Conservation (phyloP, 2,329 filamentous ascomycete genomes). For the Microcyclosporella mali region DNA sequence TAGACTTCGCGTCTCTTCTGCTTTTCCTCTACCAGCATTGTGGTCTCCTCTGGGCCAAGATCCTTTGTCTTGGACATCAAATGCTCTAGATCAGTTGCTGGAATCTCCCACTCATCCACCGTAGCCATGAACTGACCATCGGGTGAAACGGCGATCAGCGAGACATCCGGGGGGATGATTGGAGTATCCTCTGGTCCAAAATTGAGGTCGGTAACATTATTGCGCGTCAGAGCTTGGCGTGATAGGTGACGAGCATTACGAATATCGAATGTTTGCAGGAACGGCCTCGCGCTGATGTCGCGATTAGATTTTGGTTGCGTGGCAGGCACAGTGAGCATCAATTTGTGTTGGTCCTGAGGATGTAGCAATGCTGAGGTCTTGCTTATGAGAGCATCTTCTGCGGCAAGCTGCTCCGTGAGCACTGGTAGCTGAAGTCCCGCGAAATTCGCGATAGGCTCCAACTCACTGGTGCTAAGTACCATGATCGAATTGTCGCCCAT, state of each 20-base stretch:
- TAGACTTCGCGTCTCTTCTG: slow-evolving; percentile 61
- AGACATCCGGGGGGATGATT: slow-evolving; percentile 72
- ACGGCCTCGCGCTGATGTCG: slow-evolving; percentile 44
- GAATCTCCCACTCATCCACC: slow-evolving; percentile 82
- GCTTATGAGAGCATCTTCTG: slow-evolving; percentile 8
- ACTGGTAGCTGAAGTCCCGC: slow-evolving; percentile 64
- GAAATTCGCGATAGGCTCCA: slow-evolving; percentile 77
- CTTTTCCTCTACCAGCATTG: slow-evolving; percentile 37
- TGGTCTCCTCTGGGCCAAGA: slow-evolving; percentile 26
- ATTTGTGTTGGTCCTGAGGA: slow-evolving; percentile 35
- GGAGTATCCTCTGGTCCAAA: slow-evolving; percentile 63
- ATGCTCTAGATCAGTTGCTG: slow-evolving; percentile 59
- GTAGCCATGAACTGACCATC: slow-evolving; percentile 89
- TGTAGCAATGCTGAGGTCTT: slow-evolving; percentile 35
- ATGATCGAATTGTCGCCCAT: slow-evolving; percentile 90
- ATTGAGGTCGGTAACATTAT: slow-evolving; percentile 77
- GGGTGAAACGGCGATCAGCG: slow-evolving; percentile 65
- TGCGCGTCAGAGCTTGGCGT: slow-evolving; percentile 84
- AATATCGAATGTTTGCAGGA: slow-evolving; percentile 83
- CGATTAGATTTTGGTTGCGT: slow-evolving; percentile 39
- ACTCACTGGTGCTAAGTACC: slow-evolving; percentile 81
- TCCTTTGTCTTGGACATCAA: slow-evolving; percentile 35
- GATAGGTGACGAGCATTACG: slow-evolving; percentile 67
- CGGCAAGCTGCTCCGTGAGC: slow-evolving; percentile 5
- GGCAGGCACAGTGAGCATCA: slow-evolving; percentile 47